Evolutionary conservation across 768 basidiomycete species (phyloP), one percentile per base, ranked within the genome.

Genomic region (Rhodotorula toruloides): DNA sequence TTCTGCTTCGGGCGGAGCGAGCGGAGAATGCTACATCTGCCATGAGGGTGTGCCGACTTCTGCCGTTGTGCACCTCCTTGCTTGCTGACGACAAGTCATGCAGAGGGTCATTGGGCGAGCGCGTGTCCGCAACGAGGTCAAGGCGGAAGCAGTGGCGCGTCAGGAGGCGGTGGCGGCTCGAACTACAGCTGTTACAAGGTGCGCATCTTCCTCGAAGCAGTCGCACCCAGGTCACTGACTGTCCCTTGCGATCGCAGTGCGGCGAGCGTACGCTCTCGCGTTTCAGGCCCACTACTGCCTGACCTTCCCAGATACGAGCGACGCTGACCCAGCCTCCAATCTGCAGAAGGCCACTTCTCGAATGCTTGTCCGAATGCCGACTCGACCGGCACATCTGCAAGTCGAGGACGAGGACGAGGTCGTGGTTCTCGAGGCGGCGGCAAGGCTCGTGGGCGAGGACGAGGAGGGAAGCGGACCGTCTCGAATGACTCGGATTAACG

Each of bases 11-110:
- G 74, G 63, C 54, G 72, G 63, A 31, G 64, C 42, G 48, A 40
- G 55, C 74, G 49, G 73, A 31, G 76, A 70, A 17, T 78, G 78
- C 68, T 78, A 71, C 68, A 73, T 76, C 50, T 79, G 78, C 67
- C 68, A 71, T 37, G 44, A 76, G 56, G 42, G 54, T 13, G 31
- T 25, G 48, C 32, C 31, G 3, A 3, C 47, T 4, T 49, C 27
- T 7, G 7, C 13, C 31, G 14, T 19, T 29, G n/a, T 29, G 27
- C 47, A 29, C 27, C 27, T 3, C 19, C 13, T 19, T n/a, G 4
- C n/a, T 21, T 9, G 11, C 13, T 25, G 44, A 21, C 21, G 21
- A 25, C 44, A 46, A 22, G 8, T 22, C 1, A 1, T 16, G 37
- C 37, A 54, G 53, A 22, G 6, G 53, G 53, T 2, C 43, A 59